phyloP scores from a whole-genome alignment of 371 early-diverging fungal genomes.

The Lichtheimia ornata region DNA sequence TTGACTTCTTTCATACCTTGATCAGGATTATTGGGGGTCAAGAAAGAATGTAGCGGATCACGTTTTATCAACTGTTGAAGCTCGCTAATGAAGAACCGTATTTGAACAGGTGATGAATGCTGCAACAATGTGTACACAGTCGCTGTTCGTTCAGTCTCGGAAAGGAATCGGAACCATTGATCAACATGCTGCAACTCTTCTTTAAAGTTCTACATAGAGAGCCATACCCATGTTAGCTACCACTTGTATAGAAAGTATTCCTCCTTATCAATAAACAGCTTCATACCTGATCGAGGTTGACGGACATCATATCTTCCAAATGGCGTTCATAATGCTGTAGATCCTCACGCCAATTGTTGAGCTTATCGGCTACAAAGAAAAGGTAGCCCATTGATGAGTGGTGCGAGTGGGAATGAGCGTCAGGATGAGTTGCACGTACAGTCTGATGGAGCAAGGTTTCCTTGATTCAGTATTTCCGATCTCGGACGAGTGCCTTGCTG shows the following conservation, averaged over 20 bases:
- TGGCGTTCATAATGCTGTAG: conserved; percentile 88
- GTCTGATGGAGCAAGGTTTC: conserved; percentile 23
- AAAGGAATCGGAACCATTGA: conserved; percentile 91
- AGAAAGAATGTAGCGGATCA: conserved; percentile 56
- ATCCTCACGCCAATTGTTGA: conserved; percentile 90
- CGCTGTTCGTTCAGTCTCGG: conserved; percentile 91
- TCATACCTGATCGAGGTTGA: conserved; percentile 76
- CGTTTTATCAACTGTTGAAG: conserved; percentile 85
- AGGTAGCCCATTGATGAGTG: neutral
- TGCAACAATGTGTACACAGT: conserved; percentile 88
- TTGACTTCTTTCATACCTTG: conserved; percentile 46
- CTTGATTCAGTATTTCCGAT: conserved; percentile 24
- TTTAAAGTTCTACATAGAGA: conserved; percentile 63
- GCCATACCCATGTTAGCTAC: too few species aligned
- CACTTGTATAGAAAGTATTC: neutral
- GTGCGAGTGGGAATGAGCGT: neutral
- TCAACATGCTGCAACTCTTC: conserved; percentile 93
- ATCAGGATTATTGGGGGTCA: conserved; percentile 64
- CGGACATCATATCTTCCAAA: conserved; percentile 91
- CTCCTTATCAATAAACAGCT: conserved; percentile 10
- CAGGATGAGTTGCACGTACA: conserved; percentile 12
- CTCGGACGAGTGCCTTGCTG: conserved; percentile 23
- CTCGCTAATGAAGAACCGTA: conserved; percentile 90
- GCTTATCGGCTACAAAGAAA: conserved; percentile 55
- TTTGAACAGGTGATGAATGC: conserved; percentile 85